These are phyloP conservation scores for Collybiopsis confluens DNA, from an alignment of 768 basidiomycete genomes.

Conservation along the genomic window DNA sequence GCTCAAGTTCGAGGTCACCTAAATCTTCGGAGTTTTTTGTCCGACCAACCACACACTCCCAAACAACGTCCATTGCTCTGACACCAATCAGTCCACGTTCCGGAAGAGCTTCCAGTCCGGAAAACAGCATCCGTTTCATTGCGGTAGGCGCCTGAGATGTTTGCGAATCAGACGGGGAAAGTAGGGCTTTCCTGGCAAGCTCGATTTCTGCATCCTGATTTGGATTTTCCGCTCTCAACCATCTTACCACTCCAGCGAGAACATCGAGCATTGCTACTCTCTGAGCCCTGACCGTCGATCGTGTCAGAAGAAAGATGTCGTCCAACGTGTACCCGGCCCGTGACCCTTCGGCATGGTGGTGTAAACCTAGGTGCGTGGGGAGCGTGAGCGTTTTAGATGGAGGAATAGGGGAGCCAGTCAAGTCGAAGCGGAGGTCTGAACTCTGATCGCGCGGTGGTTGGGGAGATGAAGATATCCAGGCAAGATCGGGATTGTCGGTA, in stretches of 20 bases:
- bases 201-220: conserved; percentile 24
- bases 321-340: conserved; percentile 87
- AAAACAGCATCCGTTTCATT: conserved; percentile 60
- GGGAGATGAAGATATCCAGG: conserved; percentile 61
- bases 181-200: neutral
- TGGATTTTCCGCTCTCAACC: conserved; percentile 22
- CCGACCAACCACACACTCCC: conserved; percentile 56
- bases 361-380: conserved; percentile 82
- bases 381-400: conserved; percentile 46
- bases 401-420: conserved; percentile 69
- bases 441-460: conserved; percentile 23
- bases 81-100: conserved; percentile 66
- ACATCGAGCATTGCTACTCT: conserved; percentile 78
- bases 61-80: conserved; percentile 65
- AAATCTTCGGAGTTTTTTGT: conserved; percentile 44
- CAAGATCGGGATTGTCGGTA: conserved; percentile 66
- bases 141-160: conserved; percentile 24
- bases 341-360: conserved; percentile 81
- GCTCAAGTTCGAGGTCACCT: conserved; percentile 21
- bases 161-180: conserved; percentile 18
- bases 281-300: conserved; percentile 82
- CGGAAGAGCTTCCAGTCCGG: conserved; percentile 60
- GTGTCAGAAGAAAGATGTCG: conserved; percentile 74
- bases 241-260: conserved; percentile 52
- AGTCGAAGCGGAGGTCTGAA: conserved; percentile 67